Conservation (phyloP, 768 basidiomycete species). For the Xerocomus spinulosus region DNA sequence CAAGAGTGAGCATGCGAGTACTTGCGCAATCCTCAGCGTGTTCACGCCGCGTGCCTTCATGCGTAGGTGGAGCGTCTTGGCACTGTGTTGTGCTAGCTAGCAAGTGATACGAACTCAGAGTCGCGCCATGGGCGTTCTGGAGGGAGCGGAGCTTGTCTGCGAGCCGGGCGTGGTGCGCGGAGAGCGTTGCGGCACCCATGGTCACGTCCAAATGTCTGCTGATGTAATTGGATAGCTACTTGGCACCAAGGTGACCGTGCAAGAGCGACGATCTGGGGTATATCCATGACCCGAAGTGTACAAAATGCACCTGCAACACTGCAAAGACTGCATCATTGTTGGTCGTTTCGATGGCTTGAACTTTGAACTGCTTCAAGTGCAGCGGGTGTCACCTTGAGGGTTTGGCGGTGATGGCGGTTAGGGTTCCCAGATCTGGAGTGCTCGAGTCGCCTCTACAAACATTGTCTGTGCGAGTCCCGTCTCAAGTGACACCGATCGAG, state of each 20-base stretch:
- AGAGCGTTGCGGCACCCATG: slow-evolving; percentile 79
- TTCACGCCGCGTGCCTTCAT: slow-evolving; percentile 85
- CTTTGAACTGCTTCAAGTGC: slow-evolving; percentile 64
- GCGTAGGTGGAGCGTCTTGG: slow-evolving; percentile 86
- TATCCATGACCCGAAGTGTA: slow-evolving; percentile 63
- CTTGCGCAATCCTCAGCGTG: slow-evolving; percentile 69
- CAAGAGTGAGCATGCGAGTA: slow-evolving; percentile 47
- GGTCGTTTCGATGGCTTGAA: slow-evolving; percentile 64
- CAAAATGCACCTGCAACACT: slow-evolving; percentile 58
- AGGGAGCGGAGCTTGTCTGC: slow-evolving; percentile 69
- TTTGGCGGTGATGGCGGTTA: slow-evolving; percentile 74
- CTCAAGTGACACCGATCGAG: not conserved
- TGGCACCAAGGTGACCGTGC: slow-evolving; percentile 70
- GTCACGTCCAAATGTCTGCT: slow-evolving; percentile 94
- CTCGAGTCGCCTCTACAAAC: slow-evolving; percentile 87
- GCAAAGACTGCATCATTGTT: slow-evolving; percentile 58
- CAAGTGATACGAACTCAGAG: slow-evolving; percentile 83
- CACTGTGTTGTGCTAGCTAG: slow-evolving; percentile 86
- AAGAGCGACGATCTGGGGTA: slow-evolving; percentile 63
- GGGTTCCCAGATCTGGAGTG: slow-evolving; percentile 91
- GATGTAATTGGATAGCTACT: slow-evolving; percentile 90
- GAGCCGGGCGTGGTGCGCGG: slow-evolving; percentile 46
- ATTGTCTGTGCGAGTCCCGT: too few relatives aligned
- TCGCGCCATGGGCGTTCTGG: slow-evolving; percentile 83
- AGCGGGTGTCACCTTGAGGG: slow-evolving; percentile 73